A percentile compares a stretch with the other conserved stretches of the same genome.
Evolutionary conservation across 495 filamentous ascomycete genomes (phyloP).

Genomic region (Letharia lupina): DNA sequence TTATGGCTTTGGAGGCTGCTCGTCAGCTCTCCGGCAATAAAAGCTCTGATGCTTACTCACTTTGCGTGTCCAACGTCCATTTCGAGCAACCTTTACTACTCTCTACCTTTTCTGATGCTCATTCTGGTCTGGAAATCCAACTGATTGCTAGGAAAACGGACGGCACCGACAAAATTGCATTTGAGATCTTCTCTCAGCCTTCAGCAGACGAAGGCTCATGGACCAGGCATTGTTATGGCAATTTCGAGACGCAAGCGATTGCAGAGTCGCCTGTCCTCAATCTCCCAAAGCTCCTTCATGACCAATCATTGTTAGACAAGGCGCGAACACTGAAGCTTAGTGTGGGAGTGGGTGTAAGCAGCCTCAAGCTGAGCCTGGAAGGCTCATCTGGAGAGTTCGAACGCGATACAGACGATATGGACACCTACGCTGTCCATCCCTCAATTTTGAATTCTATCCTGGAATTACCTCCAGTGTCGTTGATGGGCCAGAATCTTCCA

Average conservation of each 20-base stretch:
- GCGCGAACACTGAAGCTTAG: not conserved
- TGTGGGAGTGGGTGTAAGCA: conserved; percentile 1
- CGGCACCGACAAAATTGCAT: not conserved
- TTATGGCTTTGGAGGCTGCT: conserved; percentile 19
- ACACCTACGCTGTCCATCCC: conserved; percentile 16
- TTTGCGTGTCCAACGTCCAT: not conserved
- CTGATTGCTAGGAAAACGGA: conserved; percentile 10
- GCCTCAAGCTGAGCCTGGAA: conserved; percentile 1
- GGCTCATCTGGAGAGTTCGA: conserved; percentile 13
- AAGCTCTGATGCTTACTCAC: not conserved
- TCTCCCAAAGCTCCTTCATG: not conserved
- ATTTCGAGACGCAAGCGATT: not conserved
- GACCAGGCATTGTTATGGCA: not conserved
- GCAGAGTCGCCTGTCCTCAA: not conserved
- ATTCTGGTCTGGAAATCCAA: conserved; percentile 12
- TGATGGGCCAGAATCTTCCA: conserved; percentile 10
- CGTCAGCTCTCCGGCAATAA: conserved; percentile 4
- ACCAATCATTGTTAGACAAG: not conserved
- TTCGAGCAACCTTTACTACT: conserved; percentile 7
- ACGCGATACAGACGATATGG: not conserved
- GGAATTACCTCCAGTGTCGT: conserved; percentile 8
- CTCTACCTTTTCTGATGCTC: not conserved
- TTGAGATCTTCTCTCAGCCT: not conserved
- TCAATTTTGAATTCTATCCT: conserved; percentile 10
- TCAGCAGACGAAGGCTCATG: not conserved